Base-by-base conservation (phyloP, 768 basidiomycete genomes). In the Boletus speciosus region DNA sequence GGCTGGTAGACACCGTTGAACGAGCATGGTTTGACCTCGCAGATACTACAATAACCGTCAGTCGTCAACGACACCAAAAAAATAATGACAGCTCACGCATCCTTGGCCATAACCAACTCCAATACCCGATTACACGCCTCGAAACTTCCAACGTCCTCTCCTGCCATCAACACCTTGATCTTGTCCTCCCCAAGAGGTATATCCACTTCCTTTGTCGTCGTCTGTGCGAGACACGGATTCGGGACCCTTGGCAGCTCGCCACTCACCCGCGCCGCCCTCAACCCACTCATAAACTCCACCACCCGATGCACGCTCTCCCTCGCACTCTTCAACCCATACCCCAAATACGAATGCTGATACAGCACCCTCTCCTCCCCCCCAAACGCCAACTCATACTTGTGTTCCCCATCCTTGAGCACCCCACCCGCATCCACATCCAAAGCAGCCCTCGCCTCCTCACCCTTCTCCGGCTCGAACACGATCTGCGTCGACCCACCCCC, bases 1-100 rank as follows among this genome's bases (percentile, higher is more conserved):
- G 97, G 97, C 69, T 99, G 97, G 74, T 98, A 98, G 25, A 97
- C 93, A 12, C 97, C 97, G 64, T 92, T 86, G 76, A 99, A 99
- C 5, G 96, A 91, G 69, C 97, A 99, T 0, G 97, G 97, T 64
- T 94, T 90, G 57, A 88, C 76, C 62, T 90, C 84, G 70, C 96
- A 99, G 54, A 93, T 80, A 0, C 92, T 89, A 43, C 27, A 19
- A 4, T 39, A 7, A 34, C 14, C 12, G 14, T 27, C 25, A 34
- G 45, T 35, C 31, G 34, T 52, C 36, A 39, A 32, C 37, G 4
- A 37, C 36, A 1, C 8, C 5, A 27, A 31, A 39, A 36, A 16
- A 45, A 49, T 9, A 46, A 12, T 32, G 11, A 40, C 10, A 21
- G 54, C 91, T 63, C 69, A 93, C 84, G 93, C 84, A 66, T 98